Conservation (phyloP, 2,329 filamentous ascomycete genomes). For the Trichothecium sympodiale region DNA sequence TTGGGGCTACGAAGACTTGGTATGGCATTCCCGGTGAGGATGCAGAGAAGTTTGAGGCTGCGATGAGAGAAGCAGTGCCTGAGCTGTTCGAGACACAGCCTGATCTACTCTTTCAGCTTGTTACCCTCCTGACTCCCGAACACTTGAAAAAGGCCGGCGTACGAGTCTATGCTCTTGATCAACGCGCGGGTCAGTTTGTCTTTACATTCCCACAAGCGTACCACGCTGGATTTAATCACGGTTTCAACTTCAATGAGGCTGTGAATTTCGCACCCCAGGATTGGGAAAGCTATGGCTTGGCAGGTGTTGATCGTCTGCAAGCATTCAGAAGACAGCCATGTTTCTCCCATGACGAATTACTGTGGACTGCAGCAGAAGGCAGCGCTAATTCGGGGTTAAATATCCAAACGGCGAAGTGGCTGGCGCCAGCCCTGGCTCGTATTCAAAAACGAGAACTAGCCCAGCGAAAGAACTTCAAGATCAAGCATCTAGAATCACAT, state of each 20-base stretch:
- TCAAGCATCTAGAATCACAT: constrained; percentile 46
- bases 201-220: constrained; percentile 96
- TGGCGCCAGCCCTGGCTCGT: constrained; percentile 74
- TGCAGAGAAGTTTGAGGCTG: constrained; percentile 86
- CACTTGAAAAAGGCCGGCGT: constrained; percentile 90
- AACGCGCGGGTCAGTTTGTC: constrained; percentile 89
- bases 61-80: constrained; percentile 90
- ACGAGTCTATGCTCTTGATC: constrained; percentile 87
- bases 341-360: constrained; percentile 91
- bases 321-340: constrained; percentile 85
- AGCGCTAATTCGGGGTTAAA: constrained; percentile 52
- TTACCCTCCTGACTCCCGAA: constrained; percentile 89
- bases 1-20: constrained; percentile 97
- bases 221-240: constrained; percentile 96
- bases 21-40: constrained; percentile 94
- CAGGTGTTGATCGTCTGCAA: constrained; percentile 76
- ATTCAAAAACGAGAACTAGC: constrained; percentile 63
- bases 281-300: constrained; percentile 87
- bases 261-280: constrained; percentile 94
- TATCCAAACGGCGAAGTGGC: constrained; percentile 91
- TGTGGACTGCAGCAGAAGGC: constrained; percentile 79
- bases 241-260: constrained; percentile 97
- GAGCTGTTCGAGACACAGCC: constrained; percentile 96
- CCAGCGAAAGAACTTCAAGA: constrained; percentile 57
- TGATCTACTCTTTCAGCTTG: constrained; percentile 89